Percentiles rank a stretch among this genome's conserved stretches.
Evolutionary conservation across 2,329 filamentous ascomycete species (phyloP).

Genomic region (Thelonectria olida): DNA sequence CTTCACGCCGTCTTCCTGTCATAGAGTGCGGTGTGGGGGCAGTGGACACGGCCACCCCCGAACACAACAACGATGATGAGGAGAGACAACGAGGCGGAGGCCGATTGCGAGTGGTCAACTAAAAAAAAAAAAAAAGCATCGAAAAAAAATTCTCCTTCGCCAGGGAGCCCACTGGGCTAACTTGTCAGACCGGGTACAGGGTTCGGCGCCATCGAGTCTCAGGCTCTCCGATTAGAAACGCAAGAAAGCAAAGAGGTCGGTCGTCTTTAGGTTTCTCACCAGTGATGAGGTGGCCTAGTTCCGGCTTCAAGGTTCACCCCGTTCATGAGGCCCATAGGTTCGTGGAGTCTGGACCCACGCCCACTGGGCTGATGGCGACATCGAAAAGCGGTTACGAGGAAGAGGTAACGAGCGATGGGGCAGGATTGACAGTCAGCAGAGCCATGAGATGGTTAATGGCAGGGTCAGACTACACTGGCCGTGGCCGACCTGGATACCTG

Average conservation of each 20-base stretch:
- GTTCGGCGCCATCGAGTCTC: constrained; percentile 16
- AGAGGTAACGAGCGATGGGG: constrained; percentile 1
- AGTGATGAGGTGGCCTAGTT: constrained; percentile 19
- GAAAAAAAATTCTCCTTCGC: constrained; percentile 14
- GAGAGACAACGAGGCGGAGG: constrained; percentile 13
- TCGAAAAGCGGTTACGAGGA: constrained; percentile 17
- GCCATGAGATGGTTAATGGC: not conserved
- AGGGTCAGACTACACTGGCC: constrained; percentile 11
- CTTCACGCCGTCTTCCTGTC: constrained; percentile 4
- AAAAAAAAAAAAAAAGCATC: not conserved
- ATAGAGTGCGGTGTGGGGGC: constrained; percentile 11
- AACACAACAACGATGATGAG: constrained; percentile 4
- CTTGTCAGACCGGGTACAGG: constrained; percentile 20
- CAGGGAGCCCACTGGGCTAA: constrained; percentile 20
- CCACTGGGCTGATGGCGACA: constrained; percentile 21
- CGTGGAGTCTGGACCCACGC: constrained; percentile 25
- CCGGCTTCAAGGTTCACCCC: constrained; percentile 28
- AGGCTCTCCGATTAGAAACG: constrained; percentile 21
- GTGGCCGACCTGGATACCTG: constrained; percentile 14
- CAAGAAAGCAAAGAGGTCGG: constrained; percentile 23
- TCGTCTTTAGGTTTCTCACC: constrained; percentile 19
- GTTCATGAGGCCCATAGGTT: constrained; percentile 20
- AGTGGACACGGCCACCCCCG: constrained; percentile 15
- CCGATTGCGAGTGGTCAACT: constrained; percentile 18
- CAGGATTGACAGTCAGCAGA: constrained; percentile 4